Evolutionary conservation across 31 red algal species (phyloP).

Genomic region (Odonthalia washingtoniensis): DNA sequence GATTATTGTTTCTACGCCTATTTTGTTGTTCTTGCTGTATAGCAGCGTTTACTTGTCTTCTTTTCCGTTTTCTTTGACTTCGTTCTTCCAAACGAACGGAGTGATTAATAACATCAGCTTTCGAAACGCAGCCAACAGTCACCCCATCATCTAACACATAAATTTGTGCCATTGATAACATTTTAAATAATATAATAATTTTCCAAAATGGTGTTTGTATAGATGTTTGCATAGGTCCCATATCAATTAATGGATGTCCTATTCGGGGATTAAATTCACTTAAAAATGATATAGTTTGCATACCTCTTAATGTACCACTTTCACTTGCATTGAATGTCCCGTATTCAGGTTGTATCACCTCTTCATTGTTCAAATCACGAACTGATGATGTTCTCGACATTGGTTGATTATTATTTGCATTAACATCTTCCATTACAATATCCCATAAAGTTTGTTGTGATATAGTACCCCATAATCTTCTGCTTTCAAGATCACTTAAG

Average conservation of each 20-base stretch:
- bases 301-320: constrained; percentile 24
- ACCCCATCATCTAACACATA: constrained; percentile 65
- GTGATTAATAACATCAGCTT: constrained; percentile 69
- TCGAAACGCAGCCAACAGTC: constrained; percentile 66
- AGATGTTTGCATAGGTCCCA: constrained; percentile 68
- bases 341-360: constrained; percentile 48
- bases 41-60: constrained; percentile 15
- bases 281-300: constrained; percentile 51
- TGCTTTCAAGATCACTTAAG: constrained; percentile 48
- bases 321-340: constrained; percentile 51
- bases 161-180: constrained; percentile 63
- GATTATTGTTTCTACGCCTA: constrained; percentile 28
- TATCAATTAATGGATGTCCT: constrained; percentile 60
- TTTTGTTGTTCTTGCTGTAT: constrained; percentile 40
- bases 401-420: not conserved
- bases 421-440: constrained; percentile 44
- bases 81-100: constrained; percentile 54
- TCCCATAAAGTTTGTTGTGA: constrained; percentile 64
- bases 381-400: no score
- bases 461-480: constrained; percentile 64
- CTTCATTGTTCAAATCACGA: no score
- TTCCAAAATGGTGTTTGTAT: constrained; percentile 79
- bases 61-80: constrained; percentile 38
- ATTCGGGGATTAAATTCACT: constrained; percentile 53
- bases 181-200: constrained; percentile 66